Evolutionary conservation across 2,329 filamentous ascomycete species (phyloP).

Genomic region (Neonectria magnoliae): DNA sequence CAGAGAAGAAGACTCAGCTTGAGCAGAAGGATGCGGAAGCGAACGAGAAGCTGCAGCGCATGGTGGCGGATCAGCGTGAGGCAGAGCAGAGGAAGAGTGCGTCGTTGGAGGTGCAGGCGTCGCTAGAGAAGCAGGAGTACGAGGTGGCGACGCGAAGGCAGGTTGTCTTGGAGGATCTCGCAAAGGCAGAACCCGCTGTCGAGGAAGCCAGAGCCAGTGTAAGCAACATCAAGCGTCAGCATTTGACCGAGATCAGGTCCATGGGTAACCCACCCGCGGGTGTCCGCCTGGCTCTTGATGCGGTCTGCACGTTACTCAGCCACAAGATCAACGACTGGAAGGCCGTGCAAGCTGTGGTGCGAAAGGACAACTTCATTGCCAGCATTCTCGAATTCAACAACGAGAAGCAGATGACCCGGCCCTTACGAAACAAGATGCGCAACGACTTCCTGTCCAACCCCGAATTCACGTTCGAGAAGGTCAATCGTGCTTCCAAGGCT

Average conservation of each 20-base stretch:
- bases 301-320: constrained; percentile 94
- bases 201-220: constrained; percentile 94
- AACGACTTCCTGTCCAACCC: constrained; percentile 91
- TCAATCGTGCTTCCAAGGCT: constrained; percentile 95
- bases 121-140: constrained; percentile 87
- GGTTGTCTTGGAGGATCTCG: constrained; percentile 87
- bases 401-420: constrained; percentile 90
- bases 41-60: constrained; percentile 95
- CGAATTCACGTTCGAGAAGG: constrained; percentile 95
- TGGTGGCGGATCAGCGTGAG: constrained; percentile 95
- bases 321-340: constrained; percentile 94
- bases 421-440: constrained; percentile 86
- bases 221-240: constrained; percentile 97
- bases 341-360: constrained; percentile 86
- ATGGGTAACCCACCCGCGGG: constrained; percentile 93
- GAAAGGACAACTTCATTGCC: constrained; percentile 94
- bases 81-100: constrained; percentile 90
- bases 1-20: constrained; percentile 92
- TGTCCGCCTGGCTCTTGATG: constrained; percentile 91
- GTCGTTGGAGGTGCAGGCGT: constrained; percentile 87
- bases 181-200: constrained; percentile 91
- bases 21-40: constrained; percentile 95
- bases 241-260: constrained; percentile 95
- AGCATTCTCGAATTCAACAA: constrained; percentile 99
- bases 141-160: constrained; percentile 86